Evolutionary conservation across 257 asterid species (phyloP), one percentile per base, ranked within the genome.

Genomic region (Lavandula angustifolia): DNA sequence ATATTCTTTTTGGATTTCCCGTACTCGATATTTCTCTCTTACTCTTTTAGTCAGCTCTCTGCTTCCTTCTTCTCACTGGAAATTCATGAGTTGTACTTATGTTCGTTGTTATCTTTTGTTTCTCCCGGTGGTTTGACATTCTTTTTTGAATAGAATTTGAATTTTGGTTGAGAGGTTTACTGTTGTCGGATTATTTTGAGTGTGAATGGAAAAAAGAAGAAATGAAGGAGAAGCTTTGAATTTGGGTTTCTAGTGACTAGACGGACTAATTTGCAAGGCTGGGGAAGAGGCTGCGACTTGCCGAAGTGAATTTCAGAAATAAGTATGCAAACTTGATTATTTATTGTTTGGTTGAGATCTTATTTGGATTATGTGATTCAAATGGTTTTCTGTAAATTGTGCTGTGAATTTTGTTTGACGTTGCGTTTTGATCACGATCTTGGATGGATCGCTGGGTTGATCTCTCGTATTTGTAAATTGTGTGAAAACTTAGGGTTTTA

Each of bases 361-460:
- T 73, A 9, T 56, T 18, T 14, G 40, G 17, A 58, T 56, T 46
- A 16, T 16, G 64, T 64, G 54, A 44, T 54, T 72, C 71, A 44
- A 60, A 48, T 58, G 59, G 65, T 18, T 47, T 22, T 44, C 6
- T 68, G 32, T 49, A 62, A 54, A 66, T 63, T 63, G 47, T 51
- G 38, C 22, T 47, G 78, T 37, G 75, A 74, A 54, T 75, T 75
- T 48, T 49, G 59, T 64, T 62, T 52, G 57, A 67, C 47, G 62
- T 80, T 67, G 84, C 2, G 27, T 71, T 73, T 54, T 68, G 62
- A 54, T 41, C 29, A 76, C 69, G 87, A 83, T 82, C 85, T 83
- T 79, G 73, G 68, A 51, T 65, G 73, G 73, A 72, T 79, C 74
- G 76, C 85, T 35, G 80, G 70, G 65, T 78, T 86, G 95, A 85